Conservation (phyloP, 2,329 filamentous ascomycete genomes). For the Curvularia hawaiiensis region DNA sequence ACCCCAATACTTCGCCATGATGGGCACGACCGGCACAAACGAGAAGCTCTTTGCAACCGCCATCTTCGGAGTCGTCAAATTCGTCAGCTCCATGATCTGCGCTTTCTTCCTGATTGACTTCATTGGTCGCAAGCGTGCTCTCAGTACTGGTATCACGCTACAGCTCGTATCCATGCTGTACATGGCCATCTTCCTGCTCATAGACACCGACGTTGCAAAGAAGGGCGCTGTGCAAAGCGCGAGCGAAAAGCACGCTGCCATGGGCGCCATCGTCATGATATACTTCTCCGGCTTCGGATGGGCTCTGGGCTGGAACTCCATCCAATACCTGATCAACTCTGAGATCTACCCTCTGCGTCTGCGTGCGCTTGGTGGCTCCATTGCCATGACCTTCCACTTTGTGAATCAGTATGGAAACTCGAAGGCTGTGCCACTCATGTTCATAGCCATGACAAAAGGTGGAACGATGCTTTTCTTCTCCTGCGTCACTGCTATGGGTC, state of each 20-base stretch:
- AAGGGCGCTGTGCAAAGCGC: constrained; percentile 56
- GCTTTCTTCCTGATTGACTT: constrained; percentile 81
- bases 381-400: constrained; percentile 80
- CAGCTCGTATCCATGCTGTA: constrained; percentile 61
- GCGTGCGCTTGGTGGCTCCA: constrained; percentile 70
- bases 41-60: constrained; percentile 75
- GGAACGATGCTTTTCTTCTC: constrained; percentile 82
- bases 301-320: constrained; percentile 67
- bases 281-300: constrained; percentile 53
- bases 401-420: constrained; percentile 79
- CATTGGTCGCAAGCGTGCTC: constrained; percentile 70
- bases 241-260: constrained; percentile 61
- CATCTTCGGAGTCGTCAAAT: constrained; percentile 77
- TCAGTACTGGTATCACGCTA: constrained; percentile 55
- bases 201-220: constrained; percentile 62
- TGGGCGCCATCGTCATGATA: constrained; percentile 71
- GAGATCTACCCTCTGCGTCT: constrained; percentile 79
- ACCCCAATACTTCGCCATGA: constrained; percentile 71
- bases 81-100: constrained; percentile 68
- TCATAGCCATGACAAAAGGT: constrained; percentile 63
- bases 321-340: constrained; percentile 79
- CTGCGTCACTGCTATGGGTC: constrained; percentile 69
- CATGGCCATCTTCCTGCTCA: constrained; percentile 61
- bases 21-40: constrained; percentile 70
- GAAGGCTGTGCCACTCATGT: constrained; percentile 74